A percentile compares a stretch with the other conserved stretches of the same genome.
Evolutionary conservation across 192 early-diverging fungal species (phyloP).

Genomic region (Linnemannia schmuckeri): DNA sequence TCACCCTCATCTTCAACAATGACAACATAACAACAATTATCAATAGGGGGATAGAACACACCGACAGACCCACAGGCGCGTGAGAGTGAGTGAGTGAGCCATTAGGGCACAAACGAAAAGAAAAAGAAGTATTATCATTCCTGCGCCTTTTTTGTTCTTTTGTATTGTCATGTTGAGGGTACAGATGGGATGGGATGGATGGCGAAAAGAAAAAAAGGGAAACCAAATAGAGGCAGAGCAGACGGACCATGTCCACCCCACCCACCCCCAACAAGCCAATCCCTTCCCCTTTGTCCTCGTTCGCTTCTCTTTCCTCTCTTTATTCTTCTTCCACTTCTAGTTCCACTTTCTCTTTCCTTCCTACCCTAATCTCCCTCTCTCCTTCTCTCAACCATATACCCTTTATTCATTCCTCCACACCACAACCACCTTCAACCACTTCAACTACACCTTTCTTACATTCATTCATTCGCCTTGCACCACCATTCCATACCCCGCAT

Average conservation of each 20-base stretch:
- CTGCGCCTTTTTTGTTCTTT: too few species aligned
- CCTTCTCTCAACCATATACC: background rate
- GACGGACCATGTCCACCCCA: background rate
- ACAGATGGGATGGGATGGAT: too few species aligned
- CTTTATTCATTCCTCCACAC: background rate
- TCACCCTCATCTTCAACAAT: too few species aligned
- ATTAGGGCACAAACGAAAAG: too few species aligned
- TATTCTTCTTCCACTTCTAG: background rate
- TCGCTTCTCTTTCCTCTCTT: background rate
- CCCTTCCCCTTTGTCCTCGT: background rate
- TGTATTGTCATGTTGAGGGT: too few species aligned
- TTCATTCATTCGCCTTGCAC: background rate
- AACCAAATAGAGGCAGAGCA: too few species aligned
- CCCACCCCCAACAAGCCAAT: background rate
- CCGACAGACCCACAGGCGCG: too few species aligned
- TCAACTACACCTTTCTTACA: background rate
- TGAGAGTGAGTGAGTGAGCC: too few species aligned
- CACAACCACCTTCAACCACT: background rate
- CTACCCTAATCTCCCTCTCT: background rate
- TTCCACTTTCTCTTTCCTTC: background rate
- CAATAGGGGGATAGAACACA: too few species aligned
- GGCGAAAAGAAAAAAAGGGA: too few species aligned
- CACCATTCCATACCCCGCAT: background rate
- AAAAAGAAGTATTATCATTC: too few species aligned
- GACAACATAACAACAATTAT: too few species aligned